Evolutionary conservation across 306 rosid genomes (phyloP), one percentile per base, ranked within the genome.

Genomic region (Castanea mollissima): DNA sequence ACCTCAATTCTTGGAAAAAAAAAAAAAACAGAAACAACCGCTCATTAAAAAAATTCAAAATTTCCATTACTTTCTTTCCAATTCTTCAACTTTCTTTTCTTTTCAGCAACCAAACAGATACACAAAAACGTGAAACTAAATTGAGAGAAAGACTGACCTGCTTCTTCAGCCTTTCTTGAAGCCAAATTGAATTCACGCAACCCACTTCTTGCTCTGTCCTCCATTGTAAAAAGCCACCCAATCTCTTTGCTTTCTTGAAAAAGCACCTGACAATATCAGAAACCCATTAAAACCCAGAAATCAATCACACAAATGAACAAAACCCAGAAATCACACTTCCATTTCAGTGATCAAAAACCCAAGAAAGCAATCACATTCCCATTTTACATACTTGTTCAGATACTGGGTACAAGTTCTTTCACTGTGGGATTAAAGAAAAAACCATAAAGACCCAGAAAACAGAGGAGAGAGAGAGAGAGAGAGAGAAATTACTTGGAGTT

Each of bases 151-250:
- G 51, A 81, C 87, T 29, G 20, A 91, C 99, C 97, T 44, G 99
- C 87, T 89, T 93, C 97, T 86, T 91, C 99, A 56, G 97, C 98
- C 80, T 91, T 95, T 81, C 98, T 93, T 77, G 97, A 93, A 79
- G 98, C 97, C 91, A 91, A 74, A 41, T 84, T 89, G 55, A 90
- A 78, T 86, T 90, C 93, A 64, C 88, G 94, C 68, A 86, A 68
- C 73, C 87, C 91, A 71, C 74, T 85, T 84, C 84, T 83, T 31
- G 82, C 74, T 64, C 78, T 56, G 78, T 81, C 81, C 82, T 82
- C 92, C 99, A 93, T 89, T 51, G 74, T 49, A 11, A 49, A 49
- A 49, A 49, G 63, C 44, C 46, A 64, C 68, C 73, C 76, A 74
- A 76, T 68, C 76, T 68, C 27, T 27, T 77, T 29, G 55, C 71